These are phyloP conservation scores for Coniosporium apollinis DNA, from an alignment of 495 filamentous ascomycete genomes.

Conservation along the genomic window DNA sequence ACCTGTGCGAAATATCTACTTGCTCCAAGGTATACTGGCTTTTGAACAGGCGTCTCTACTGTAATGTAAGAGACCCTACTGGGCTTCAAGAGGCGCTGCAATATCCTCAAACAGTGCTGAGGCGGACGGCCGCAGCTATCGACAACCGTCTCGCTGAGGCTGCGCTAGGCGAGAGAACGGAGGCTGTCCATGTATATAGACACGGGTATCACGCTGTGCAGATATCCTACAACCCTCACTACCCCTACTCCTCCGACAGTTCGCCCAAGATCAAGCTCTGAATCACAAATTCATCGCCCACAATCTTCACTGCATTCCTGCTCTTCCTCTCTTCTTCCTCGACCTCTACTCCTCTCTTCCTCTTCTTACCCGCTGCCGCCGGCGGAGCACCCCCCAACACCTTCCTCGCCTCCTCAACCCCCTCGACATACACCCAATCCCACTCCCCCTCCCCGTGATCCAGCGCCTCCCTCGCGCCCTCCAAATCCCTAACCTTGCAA, in stretches of 20 bases:
- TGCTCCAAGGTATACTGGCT: no score
- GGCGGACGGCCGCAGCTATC: no score
- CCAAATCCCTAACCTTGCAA: conserved; percentile 43
- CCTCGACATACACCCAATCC: conserved; percentile 73
- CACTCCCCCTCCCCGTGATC: conserved; percentile 30
- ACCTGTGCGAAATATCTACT: no score
- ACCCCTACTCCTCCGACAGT: conserved; percentile 35
- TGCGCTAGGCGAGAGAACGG: no score
- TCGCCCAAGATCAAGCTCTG: conserved; percentile 85
- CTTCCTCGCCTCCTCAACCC: conserved; percentile 31
- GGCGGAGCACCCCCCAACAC: conserved; percentile 23
- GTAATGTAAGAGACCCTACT: no score
- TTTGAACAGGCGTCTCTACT: no score
- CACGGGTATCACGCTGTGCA: no score
- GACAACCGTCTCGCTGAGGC: no score
- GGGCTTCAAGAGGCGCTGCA: no score
- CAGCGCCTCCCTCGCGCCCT: conserved; percentile 41
- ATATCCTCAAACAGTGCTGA: no score
- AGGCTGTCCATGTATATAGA: no score
- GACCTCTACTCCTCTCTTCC: conserved; percentile 28
- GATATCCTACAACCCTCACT: no score
- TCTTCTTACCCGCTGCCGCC: conserved; percentile 24
- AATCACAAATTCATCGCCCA: conserved; percentile 76
- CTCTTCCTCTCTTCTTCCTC: conserved; percentile 26
- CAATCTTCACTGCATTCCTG: conserved; percentile 44